Evolutionary conservation across 176 grass and related monocot genomes (phyloP).

Genomic region (Chloris gayana): DNA sequence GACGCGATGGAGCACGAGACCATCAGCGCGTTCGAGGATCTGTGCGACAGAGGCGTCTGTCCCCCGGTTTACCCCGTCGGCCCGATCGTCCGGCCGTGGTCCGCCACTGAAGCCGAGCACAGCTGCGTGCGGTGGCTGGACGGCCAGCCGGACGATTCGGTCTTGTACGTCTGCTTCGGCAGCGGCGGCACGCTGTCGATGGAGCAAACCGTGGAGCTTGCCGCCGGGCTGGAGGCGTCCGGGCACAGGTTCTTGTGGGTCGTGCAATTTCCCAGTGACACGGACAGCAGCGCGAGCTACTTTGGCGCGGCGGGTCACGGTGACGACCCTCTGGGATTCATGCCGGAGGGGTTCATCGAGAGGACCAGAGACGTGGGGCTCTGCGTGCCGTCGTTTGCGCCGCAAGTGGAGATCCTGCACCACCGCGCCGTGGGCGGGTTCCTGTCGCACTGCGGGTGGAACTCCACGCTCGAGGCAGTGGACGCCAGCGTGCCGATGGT

Average conservation of each 20-base stretch:
- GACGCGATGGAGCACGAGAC: constrained; percentile 59
- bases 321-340: constrained; percentile 21
- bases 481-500: constrained; percentile 40
- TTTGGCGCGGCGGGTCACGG: not conserved
- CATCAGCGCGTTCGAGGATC: constrained; percentile 28
- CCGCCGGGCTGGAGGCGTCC: constrained; percentile 63
- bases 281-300: constrained; percentile 20
- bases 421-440: constrained; percentile 58
- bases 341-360: constrained; percentile 43
- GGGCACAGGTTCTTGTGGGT: constrained; percentile 74
- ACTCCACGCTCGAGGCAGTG: constrained; percentile 62
- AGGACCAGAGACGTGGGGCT: constrained; percentile 41
- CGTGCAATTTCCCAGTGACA: constrained; percentile 46
- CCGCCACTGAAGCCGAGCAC: not conserved
- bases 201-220: constrained; percentile 51
- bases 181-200: constrained; percentile 61
- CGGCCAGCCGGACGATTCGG: constrained; percentile 58
- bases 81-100: constrained; percentile 27
- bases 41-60: constrained; percentile 27
- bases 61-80: constrained; percentile 55
- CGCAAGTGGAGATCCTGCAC: constrained; percentile 51
- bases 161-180: constrained; percentile 68
- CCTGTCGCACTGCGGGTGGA: constrained; percentile 68
- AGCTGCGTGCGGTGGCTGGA: constrained; percentile 69
- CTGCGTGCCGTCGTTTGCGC: constrained; percentile 47